A percentile compares a stretch with the other conserved stretches of the same genome.
phyloP scores from a whole-genome alignment of 2,329 filamentous ascomycete species.

The Colletotrichum echinochloae region DNA sequence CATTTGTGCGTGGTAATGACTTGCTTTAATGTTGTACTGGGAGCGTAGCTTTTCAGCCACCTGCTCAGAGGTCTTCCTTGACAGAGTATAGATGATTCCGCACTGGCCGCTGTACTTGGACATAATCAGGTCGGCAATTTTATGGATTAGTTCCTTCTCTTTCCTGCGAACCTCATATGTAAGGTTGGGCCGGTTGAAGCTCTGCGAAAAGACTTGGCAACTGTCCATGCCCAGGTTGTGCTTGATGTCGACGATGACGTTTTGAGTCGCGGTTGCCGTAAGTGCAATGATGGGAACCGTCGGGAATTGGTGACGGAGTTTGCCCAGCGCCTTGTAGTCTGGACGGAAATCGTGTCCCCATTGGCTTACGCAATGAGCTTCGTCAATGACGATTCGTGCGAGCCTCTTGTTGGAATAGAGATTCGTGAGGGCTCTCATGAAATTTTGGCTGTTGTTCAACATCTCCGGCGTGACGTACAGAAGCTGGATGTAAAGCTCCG shows the following conservation, averaged over 20 bases:
- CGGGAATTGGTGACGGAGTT: slow-evolving; percentile 77
- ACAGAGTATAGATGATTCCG: slow-evolving; percentile 94
- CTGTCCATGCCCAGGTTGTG: slow-evolving; percentile 87
- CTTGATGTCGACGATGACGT: slow-evolving; percentile 91
- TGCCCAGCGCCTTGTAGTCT: slow-evolving; percentile 90
- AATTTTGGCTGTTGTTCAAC: slow-evolving; percentile 82
- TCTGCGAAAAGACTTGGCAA: slow-evolving; percentile 87
- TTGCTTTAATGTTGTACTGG: slow-evolving; percentile 75
- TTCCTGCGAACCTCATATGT: slow-evolving; percentile 88
- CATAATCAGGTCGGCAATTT: slow-evolving; percentile 76
- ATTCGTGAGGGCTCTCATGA: slow-evolving; percentile 73
- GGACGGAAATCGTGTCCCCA: slow-evolving; percentile 99
- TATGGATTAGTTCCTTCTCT: slow-evolving; percentile 50
- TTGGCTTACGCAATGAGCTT: slow-evolving; percentile 99
- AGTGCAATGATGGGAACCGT: slow-evolving; percentile 92
- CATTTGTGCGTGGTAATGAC: slow-evolving; percentile 89
- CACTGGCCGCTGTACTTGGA: slow-evolving; percentile 76
- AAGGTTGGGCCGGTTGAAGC: slow-evolving; percentile 96
- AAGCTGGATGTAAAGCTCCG: slow-evolving; percentile 83
- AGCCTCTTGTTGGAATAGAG: slow-evolving; percentile 80
- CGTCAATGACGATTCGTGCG: slow-evolving; percentile 94
- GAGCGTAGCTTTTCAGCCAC: slow-evolving; percentile 77
- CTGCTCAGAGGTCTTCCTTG: slow-evolving; percentile 83
- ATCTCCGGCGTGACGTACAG: slow-evolving; percentile 98
- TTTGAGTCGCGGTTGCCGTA: slow-evolving; percentile 93